phyloP scores from a whole-genome alignment of 805 yeast species.

The Saccharomycopsis amapae region DNA sequence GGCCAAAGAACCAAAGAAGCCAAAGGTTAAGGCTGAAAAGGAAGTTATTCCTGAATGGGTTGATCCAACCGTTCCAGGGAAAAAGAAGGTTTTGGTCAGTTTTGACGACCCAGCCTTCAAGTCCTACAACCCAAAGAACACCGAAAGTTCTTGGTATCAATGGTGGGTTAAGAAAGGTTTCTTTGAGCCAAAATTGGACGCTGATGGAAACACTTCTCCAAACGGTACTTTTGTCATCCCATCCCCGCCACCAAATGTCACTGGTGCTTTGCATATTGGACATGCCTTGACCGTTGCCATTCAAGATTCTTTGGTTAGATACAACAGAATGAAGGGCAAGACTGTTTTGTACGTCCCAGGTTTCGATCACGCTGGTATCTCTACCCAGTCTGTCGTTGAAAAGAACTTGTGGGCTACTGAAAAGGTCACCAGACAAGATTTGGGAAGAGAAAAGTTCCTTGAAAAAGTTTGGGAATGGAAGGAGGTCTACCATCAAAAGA shows the following conservation, averaged over 20 bases:
- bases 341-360: slow-evolving; percentile 92
- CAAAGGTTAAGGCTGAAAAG: slow-evolving; percentile 56
- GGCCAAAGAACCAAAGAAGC: slow-evolving; percentile 44
- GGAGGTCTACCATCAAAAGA: slow-evolving; percentile 81
- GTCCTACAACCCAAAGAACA: slow-evolving; percentile 87
- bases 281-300: slow-evolving; percentile 94
- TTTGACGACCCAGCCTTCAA: slow-evolving; percentile 90
- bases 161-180: slow-evolving; percentile 93
- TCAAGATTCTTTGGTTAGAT: slow-evolving; percentile 90
- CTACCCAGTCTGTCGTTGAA: slow-evolving; percentile 97
- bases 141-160: slow-evolving; percentile 93
- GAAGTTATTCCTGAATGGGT: slow-evolving; percentile 80
- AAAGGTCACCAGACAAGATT: slow-evolving; percentile 87
- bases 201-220: slow-evolving; percentile 67
- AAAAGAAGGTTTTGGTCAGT: slow-evolving; percentile 79
- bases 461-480: slow-evolving; percentile 98
- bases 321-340: slow-evolving; percentile 94
- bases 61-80: slow-evolving; percentile 81
- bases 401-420: slow-evolving; percentile 88
- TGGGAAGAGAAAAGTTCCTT: slow-evolving; percentile 85
- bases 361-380: slow-evolving; percentile 98
- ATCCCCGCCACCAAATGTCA: slow-evolving; percentile 99
- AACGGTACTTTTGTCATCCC: slow-evolving; percentile 87
- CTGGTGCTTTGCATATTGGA: slow-evolving; percentile 98
- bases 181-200: slow-evolving; percentile 79